Base-by-base conservation (phyloP, 805 yeast species). In the Ascoidea tarda region DNA sequence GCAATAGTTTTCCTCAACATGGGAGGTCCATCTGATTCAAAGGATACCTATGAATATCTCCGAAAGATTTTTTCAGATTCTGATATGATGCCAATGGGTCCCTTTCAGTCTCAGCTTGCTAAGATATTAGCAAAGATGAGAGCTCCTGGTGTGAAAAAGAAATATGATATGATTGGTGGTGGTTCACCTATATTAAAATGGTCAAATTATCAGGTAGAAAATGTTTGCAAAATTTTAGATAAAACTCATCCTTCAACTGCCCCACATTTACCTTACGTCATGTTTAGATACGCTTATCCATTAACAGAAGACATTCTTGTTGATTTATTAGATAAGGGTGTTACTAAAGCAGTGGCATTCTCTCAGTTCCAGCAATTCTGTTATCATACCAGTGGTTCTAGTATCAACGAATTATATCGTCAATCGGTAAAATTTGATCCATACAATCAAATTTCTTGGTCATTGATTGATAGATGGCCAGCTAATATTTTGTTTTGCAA, bases 321-420 rank as follows among this genome's bases (percentile, higher is more conserved):
- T 54, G 70, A 85, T 62, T 76, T 93, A 84, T 68, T 86, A 58
- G 68, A 76, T 16, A 97, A 93, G 62, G 97, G 97, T 12, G 73
- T 93, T 48, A 80, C 75, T 6, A 77, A 93, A 58, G 99, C 98
- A 0, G 88, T 93, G 42, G 98, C 97, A 4, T 93, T 93, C 64
- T 82, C 96, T 2, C 99, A 93, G 67, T 93, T 93, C 64, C 99
- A 99, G 2, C 99, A 93, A 65, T 93, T 87, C 70, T 84, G 95
- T 51, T 88, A 84, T 62, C 86, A 97, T n/a, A 93, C 99, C 0
- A 79, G 96, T 1, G 96, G 96, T 1, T 82, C 91, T 5, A 85
- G 96, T 5, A 72, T 89, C 60, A 90, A 91, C 65, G 98, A 91
- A 65, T 73, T 93, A 45, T 82, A 80, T 72, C 77, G 93, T 61